Evolutionary conservation across 164 flowering plant genomes (phyloP), one percentile per base, ranked within the genome.

Genomic region (Chloranthus sessilifolius): DNA sequence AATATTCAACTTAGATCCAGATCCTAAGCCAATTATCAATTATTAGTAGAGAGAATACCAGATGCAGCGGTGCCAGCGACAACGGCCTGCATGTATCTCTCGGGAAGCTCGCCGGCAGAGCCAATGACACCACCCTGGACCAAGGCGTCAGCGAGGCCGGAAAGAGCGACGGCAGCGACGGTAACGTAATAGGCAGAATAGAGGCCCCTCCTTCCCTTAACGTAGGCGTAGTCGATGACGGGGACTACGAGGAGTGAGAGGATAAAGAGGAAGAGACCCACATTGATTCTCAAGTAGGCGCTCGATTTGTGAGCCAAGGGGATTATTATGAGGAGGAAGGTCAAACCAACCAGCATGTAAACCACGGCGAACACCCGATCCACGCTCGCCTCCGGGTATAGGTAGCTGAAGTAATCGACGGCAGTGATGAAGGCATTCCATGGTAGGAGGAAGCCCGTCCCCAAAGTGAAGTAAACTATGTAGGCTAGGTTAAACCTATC

Each of bases 401-500:
- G 76, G 74, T 76, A 83, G 63, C 61, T 23, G 80, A 94, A 89
- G 82, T 89, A 94, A 60, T 94, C 97, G 50, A 94, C 92, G 72
- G 97, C 97, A 3, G 95, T 89, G 73, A 94, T 80, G 83, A 89
- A 94, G 47, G 97, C 86, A 70, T 94, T 94, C 97, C 96, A 94
- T 39, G 99, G 99, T 43, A 89, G 80, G 40, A 88, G 88, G 60
- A 47, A 94, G 2, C 97, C 99, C 0, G 79, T 43, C 26, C 97
- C 97, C 2, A 94, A 56, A 0, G 81, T 78, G 74, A 94, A 89
- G 88, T 82, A 87, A 63, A 83, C 71, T 31, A 78, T 70, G 83
- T 89, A 94, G 10, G 90, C 86, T 0, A 89, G 59, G 59, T 89
- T 70, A 69, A 68, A 94, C 1, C 80, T 28, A 58, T 94, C 99